These are phyloP conservation scores for Fusarium tjaetaba DNA, from an alignment of 2,329 filamentous ascomycete genomes.

Conservation along the genomic window DNA sequence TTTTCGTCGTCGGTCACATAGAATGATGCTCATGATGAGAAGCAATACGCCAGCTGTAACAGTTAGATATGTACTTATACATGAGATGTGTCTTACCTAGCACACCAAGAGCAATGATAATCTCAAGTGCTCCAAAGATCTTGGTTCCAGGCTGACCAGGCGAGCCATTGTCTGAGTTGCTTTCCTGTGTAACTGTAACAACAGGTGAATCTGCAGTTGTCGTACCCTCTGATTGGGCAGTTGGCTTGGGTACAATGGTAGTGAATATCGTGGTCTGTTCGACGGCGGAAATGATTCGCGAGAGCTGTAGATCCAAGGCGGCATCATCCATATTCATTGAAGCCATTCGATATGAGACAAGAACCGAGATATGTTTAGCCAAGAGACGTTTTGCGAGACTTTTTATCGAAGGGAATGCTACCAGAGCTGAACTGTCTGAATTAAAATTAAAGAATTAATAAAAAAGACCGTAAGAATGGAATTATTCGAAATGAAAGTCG, in stretches of 20 bases:
- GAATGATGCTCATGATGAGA: conserved; percentile 24
- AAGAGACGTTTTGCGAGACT: neutral
- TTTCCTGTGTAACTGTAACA: conserved; percentile 25
- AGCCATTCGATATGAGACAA: neutral
- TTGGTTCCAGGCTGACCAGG: neutral
- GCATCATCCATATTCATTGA: conserved; percentile 19
- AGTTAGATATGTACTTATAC: neutral
- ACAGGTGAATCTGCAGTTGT: neutral
- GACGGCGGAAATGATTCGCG: conserved; percentile 34
- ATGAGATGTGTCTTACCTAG: conserved; percentile 13
- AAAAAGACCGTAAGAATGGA: conserved; percentile 20
- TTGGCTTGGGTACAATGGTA: conserved; percentile 28
- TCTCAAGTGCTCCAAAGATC: conserved; percentile 23
- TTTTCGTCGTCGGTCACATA: conserved; percentile 30
- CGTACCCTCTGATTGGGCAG: conserved; percentile 6
- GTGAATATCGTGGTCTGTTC: conserved; percentile 40
- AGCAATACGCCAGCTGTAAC: conserved; percentile 5
- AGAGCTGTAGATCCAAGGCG: conserved; percentile 33
- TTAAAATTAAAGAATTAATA: conserved; percentile 19
- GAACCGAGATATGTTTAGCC: neutral
- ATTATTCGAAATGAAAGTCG: conserved; percentile 24
- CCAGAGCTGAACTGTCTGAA: conserved; percentile 17
- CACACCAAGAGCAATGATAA: conserved; percentile 36
- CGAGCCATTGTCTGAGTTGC: neutral
- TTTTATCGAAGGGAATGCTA: neutral